These are phyloP conservation scores for Cladophialophora exuberans DNA, from an alignment of 2,329 filamentous ascomycete genomes.

Conservation along the genomic window DNA sequence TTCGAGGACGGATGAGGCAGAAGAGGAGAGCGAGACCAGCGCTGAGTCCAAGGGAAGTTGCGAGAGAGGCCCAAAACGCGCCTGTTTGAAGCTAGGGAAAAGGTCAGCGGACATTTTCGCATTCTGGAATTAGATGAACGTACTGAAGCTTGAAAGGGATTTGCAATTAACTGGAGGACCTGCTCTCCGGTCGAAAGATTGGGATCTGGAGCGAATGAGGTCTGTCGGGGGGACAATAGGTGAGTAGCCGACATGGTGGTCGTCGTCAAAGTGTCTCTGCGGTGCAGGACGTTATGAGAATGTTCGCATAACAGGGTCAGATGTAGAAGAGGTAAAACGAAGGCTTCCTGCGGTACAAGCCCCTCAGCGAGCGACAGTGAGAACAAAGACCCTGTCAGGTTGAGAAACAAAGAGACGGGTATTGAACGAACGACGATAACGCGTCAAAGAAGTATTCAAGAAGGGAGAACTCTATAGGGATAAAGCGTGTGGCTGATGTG, in stretches of 20 bases:
- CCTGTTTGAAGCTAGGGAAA: slow-evolving; percentile 55
- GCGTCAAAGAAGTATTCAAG: not conserved
- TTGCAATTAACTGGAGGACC: slow-evolving; percentile 48
- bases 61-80: slow-evolving; percentile 78
- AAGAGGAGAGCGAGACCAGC: slow-evolving; percentile 75
- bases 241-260: slow-evolving; percentile 24
- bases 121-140: slow-evolving; percentile 25
- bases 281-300: slow-evolving; percentile 5
- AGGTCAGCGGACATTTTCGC: slow-evolving; percentile 14
- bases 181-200: slow-evolving; percentile 37
- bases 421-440: slow-evolving; percentile 12
- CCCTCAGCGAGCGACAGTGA: too few relatives aligned
- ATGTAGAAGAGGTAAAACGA: not conserved
- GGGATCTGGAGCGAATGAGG: slow-evolving; percentile 12
- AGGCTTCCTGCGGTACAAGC: not conserved
- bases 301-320: not conserved
- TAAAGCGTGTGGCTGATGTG: not conserved
- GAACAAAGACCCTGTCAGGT: slow-evolving; percentile 7
- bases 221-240: slow-evolving; percentile 21
- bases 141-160: slow-evolving; percentile 50
- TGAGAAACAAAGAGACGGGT: slow-evolving; percentile 11
- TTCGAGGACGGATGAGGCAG: slow-evolving; percentile 86
- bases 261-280: slow-evolving; percentile 1
- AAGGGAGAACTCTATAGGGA: not conserved
- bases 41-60: slow-evolving; percentile 77